Evolutionary conservation across 805 yeast genomes (phyloP).

Genomic region (Kazachstania bromeliacearum): DNA sequence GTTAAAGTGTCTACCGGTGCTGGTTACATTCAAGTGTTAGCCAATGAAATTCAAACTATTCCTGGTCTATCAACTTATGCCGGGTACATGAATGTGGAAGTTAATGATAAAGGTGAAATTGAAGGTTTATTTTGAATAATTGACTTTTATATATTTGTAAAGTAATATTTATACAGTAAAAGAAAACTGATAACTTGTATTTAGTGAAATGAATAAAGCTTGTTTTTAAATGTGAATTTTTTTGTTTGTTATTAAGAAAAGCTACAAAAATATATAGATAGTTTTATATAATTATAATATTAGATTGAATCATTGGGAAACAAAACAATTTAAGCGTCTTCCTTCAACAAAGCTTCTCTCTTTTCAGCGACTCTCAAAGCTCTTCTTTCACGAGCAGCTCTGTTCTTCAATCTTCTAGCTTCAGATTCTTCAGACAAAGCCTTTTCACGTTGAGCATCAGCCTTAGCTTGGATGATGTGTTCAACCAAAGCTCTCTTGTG

Average conservation of each 20-base stretch:
- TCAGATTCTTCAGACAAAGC: slow-evolving; percentile 98
- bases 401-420: slow-evolving; percentile 97
- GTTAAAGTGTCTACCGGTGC: slow-evolving; percentile 94
- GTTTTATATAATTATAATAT: neutral
- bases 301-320: neutral
- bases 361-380: slow-evolving; percentile 91
- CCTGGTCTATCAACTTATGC: slow-evolving; percentile 96
- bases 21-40: slow-evolving; percentile 90
- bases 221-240: neutral
- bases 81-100: slow-evolving; percentile 96
- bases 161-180: no score
- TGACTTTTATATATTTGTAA: neutral
- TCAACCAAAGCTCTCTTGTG: slow-evolving; percentile 99
- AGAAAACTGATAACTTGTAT: no score
- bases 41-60: slow-evolving; percentile 94
- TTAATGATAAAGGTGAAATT: slow-evolving; percentile 79
- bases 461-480: slow-evolving; percentile 99
- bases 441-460: slow-evolving; percentile 98
- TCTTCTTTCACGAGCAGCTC: slow-evolving; percentile 99
- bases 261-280: neutral
- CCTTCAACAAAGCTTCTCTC: slow-evolving; percentile 90
- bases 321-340: slow-evolving; percentile 38
- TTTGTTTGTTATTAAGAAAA: neutral
- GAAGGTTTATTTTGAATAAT: slow-evolving; percentile 69
- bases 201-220: no score